Percentiles rank a stretch among this genome's conserved stretches.
phyloP scores from a whole-genome alignment of 2,329 filamentous ascomycete genomes.

The Beauveria australis region DNA sequence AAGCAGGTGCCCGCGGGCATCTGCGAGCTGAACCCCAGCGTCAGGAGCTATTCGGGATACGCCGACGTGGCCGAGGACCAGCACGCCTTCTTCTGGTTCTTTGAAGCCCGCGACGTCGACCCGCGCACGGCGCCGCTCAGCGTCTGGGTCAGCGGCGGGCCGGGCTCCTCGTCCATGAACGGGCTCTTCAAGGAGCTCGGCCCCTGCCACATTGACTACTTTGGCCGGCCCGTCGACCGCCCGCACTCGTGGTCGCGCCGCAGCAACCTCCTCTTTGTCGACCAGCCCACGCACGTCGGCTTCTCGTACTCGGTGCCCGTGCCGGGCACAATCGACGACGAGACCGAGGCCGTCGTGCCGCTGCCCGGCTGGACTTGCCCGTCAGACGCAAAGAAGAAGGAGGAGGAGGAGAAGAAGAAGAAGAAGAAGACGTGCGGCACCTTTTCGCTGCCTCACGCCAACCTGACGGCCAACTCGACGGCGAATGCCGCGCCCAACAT shows the following conservation, averaged over 20 bases:
- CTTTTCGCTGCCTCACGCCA: slow-evolving; percentile 14
- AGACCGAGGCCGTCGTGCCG: background rate
- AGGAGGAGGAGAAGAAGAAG: slow-evolving; percentile 20
- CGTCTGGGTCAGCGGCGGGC: slow-evolving; percentile 53
- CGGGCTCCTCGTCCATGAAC: slow-evolving; percentile 32
- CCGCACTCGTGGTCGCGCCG: slow-evolving; percentile 56
- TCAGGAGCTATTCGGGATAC: slow-evolving; percentile 41
- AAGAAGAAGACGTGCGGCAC: slow-evolving; percentile 23
- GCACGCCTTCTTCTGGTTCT: slow-evolving; percentile 21
- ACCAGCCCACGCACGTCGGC: slow-evolving; percentile 57
- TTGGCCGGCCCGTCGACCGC: slow-evolving; percentile 44
- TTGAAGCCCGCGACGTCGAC: slow-evolving; percentile 19
- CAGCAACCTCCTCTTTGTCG: slow-evolving; percentile 45
- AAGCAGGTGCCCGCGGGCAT: slow-evolving; percentile 24
- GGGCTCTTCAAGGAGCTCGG: slow-evolving; percentile 15
- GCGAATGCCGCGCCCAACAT: slow-evolving; percentile 39
- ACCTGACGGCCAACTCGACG: slow-evolving; percentile 2
- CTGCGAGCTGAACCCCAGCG: slow-evolving; percentile 33
- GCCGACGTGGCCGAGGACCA: slow-evolving; percentile 28
- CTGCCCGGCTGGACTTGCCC: slow-evolving; percentile 18
- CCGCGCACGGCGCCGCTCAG: slow-evolving; percentile 28
- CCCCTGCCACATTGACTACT: slow-evolving; percentile 35
- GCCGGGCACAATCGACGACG: slow-evolving; percentile 29
- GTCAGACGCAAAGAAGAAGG: slow-evolving; percentile 23
- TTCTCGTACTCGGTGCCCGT: slow-evolving; percentile 54